Conservation (phyloP, 2,329 filamentous ascomycete genomes). For the Alternaria gaisen region DNA sequence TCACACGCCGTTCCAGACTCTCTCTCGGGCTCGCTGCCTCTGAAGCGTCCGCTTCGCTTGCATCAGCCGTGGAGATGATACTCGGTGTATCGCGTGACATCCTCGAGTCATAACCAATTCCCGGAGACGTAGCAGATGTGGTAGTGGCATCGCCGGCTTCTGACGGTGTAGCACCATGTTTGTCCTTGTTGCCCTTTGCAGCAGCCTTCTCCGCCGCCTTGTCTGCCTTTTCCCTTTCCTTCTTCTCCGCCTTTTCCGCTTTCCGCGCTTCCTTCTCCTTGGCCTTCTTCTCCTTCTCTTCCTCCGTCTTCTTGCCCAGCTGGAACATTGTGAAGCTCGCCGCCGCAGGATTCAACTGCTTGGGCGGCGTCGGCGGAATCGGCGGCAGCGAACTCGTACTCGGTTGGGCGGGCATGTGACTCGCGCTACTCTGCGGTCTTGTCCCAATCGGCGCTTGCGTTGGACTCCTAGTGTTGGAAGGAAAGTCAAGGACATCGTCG, state of each 20-base stretch:
- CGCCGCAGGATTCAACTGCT: slow-evolving; percentile 81
- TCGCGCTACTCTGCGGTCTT: slow-evolving; percentile 62
- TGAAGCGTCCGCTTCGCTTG: not conserved
- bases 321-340: slow-evolving; percentile 75
- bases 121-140: not conserved
- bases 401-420: slow-evolving; percentile 29
- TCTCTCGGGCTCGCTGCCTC: slow-evolving; percentile 49
- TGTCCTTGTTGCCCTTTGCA: slow-evolving; percentile 39
- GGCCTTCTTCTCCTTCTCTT: slow-evolving; percentile 44
- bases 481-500: slow-evolving; percentile 61
- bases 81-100: slow-evolving; percentile 56
- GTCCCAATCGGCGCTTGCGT: slow-evolving; percentile 80
- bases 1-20: slow-evolving; percentile 51
- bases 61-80: slow-evolving; percentile 53
- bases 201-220: slow-evolving; percentile 43
- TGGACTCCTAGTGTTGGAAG: slow-evolving; percentile 60
- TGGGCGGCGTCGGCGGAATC: slow-evolving; percentile 59
- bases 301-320: slow-evolving; percentile 43
- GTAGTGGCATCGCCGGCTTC: slow-evolving; percentile 37
- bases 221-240: slow-evolving; percentile 51
- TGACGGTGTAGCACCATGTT: slow-evolving; percentile 34
- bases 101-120: slow-evolving; percentile 35
- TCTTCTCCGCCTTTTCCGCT: slow-evolving; percentile 45
- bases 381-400: slow-evolving; percentile 29
- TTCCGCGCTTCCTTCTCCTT: slow-evolving; percentile 51